Percentiles rank a stretch among this genome's conserved stretches.
These are phyloP conservation scores for Huntiella decipiens DNA, from an alignment of 2,329 filamentous ascomycete genomes.

Conservation along the genomic window DNA sequence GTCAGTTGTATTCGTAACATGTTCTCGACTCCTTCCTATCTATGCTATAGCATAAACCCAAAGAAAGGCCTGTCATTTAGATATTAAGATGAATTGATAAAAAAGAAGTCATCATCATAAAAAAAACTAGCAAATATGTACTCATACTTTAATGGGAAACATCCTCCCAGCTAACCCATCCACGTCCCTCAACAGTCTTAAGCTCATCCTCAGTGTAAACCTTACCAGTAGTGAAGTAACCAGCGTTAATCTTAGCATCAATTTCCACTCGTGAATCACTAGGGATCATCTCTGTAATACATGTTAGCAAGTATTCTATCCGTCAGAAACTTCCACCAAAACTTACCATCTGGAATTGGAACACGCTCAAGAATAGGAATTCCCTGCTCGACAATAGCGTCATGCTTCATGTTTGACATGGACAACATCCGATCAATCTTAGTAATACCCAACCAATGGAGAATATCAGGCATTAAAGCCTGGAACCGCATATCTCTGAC, in stretches of 20 bases:
- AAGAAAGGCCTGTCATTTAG: no score
- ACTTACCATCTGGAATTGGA: slow-evolving; percentile 11
- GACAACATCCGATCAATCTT: slow-evolving; percentile 98
- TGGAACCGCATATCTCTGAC: slow-evolving; percentile 97
- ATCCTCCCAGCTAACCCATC: slow-evolving; percentile 45
- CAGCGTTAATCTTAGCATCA: slow-evolving; percentile 90
- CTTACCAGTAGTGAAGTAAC: slow-evolving; percentile 72
- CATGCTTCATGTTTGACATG: slow-evolving; percentile 82
- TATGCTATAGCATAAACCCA: no score
- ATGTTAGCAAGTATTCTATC: neutral
- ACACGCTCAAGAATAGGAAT: slow-evolving; percentile 11
- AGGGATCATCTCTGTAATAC: slow-evolving; percentile 65
- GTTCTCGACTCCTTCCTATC: no score
- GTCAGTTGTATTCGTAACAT: no score
- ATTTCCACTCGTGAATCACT: slow-evolving; percentile 95
- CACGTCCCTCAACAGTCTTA: slow-evolving; percentile 65
- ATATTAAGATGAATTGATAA: no score
- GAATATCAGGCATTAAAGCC: slow-evolving; percentile 90
- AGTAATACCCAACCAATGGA: slow-evolving; percentile 95
- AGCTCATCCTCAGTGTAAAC: slow-evolving; percentile 77
- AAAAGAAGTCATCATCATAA: neutral
- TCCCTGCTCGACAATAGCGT: slow-evolving; percentile 69
- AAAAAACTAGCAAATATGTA: slow-evolving; percentile 1
- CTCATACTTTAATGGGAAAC: slow-evolving; percentile 18
- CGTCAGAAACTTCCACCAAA: neutral